Evolutionary conservation across 441 rosid species (phyloP).

Genomic region (Arabidopsis lyrata): DNA sequence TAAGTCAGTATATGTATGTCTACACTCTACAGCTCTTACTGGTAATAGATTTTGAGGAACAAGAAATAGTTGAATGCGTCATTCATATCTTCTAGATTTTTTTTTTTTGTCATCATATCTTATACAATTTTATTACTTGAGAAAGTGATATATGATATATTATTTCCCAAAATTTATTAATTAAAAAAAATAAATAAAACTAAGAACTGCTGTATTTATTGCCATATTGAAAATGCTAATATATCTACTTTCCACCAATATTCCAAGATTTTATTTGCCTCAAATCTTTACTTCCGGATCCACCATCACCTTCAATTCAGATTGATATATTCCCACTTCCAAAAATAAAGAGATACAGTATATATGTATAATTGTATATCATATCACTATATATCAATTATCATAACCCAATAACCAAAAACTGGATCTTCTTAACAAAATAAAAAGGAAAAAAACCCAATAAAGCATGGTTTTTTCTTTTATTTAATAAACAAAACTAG

Average conservation of each 20-base stretch:
- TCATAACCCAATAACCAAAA: not conserved
- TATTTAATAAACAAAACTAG: not conserved
- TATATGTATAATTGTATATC: not conserved
- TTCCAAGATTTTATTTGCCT: conserved; percentile 9
- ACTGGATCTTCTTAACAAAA: not conserved
- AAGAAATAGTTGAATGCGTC: not conserved
- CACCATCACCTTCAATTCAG: not conserved
- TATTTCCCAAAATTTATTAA: not conserved
- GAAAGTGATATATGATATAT: not conserved
- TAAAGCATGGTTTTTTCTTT: not conserved
- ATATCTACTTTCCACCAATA: not conserved
- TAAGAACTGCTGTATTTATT: not conserved
- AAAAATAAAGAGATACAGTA: not conserved
- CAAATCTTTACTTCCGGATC: conserved; percentile 6
- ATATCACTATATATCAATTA: not conserved
- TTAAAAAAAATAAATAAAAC: not conserved
- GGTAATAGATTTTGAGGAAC: not conserved
- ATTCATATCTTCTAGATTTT: not conserved
- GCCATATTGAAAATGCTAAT: not conserved
- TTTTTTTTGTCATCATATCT: not conserved
- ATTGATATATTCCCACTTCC: conserved; percentile 11
- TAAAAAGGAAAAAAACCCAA: not conserved
- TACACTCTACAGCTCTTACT: not conserved
- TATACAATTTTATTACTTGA: not conserved
- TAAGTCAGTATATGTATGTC: not conserved